Base-by-base conservation (phyloP, 345 rosid species). In the Populus deltoides region DNA sequence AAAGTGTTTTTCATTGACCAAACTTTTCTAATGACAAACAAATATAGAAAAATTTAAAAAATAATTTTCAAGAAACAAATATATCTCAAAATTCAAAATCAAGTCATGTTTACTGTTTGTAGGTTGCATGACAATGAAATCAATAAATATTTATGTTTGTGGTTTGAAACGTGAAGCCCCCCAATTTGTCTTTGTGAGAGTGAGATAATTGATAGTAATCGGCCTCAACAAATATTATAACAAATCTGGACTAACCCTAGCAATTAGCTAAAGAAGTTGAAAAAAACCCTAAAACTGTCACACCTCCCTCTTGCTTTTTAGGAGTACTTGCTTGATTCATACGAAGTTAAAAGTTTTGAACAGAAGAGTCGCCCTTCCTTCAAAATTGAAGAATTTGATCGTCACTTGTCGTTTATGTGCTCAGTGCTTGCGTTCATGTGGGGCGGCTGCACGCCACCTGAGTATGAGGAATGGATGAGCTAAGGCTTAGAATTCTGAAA, bases 41-140 rank as follows among this genome's bases (percentile, higher is more conserved):
- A n/a, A n/a, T n/a, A n/a, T n/a, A n/a, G n/a, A n/a, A n/a, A n/a
- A n/a, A n/a, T n/a, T n/a, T n/a, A n/a, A n/a, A n/a, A n/a, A n/a
- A n/a, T n/a, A n/a, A n/a, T n/a, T n/a, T n/a, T n/a, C n/a, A n/a
- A n/a, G n/a, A n/a, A n/a, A n/a, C n/a, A n/a, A n/a, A n/a, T n/a
- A n/a, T n/a, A n/a, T n/a, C n/a, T 16, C 41, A 77, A 8, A 24
- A 11, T 2, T 63, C 57, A 24, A 67, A 31, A 79, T 68, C 74
- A n/a, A 74, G 33, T 68, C 82, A 68, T 74, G 82, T 74, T 74
- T 65, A 29, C 70, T 41, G 74, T 41, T 68, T 55, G 63, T 2
- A 27, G 77, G 39, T 57, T 57, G 35, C 36, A 5, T 57, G 82
- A 43, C 82, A 74, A 43, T 25, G 43, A 59, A 38, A 66, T 27